Percentiles rank a stretch among this genome's conserved stretches.
Conservation (phyloP, 1,284 basidiomycete genomes). For the Macrocystidia cucumis region DNA sequence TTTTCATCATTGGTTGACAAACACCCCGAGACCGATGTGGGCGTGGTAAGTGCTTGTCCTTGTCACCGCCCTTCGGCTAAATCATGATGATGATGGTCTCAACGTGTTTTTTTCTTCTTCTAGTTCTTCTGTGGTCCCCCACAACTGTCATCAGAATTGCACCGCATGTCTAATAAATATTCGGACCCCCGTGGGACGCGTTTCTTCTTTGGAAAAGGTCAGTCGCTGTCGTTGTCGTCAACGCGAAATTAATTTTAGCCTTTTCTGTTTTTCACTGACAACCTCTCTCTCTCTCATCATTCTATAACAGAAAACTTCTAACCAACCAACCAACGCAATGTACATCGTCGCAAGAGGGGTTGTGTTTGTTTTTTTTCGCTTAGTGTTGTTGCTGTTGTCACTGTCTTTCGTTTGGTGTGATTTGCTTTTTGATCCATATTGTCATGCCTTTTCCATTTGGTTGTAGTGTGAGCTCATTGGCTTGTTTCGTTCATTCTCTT, state of each 20-base stretch:
- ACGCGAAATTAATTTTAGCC: constrained; percentile 8
- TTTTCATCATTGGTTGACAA: constrained; percentile 71
- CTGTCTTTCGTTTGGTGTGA: no score
- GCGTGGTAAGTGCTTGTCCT: constrained; percentile 47
- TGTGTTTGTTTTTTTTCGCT: no score
- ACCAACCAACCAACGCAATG: no score
- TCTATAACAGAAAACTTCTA: constrained; percentile 23
- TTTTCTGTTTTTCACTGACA: background rate
- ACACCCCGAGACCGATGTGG: constrained; percentile 80
- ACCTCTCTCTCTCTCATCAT: background rate
- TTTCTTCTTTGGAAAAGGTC: constrained; percentile 85
- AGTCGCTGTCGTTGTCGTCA: background rate
- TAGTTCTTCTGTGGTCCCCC: constrained; percentile 80
- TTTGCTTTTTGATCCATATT: no score
- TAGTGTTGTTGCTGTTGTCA: no score
- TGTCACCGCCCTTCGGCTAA: background rate
- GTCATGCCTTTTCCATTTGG: no score
- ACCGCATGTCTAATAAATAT: constrained; percentile 78
- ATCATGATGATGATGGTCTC: no score
- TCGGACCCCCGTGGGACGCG: constrained; percentile 73
- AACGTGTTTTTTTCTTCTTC: background rate
- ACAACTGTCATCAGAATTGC: constrained; percentile 62
- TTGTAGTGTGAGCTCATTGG: no score
- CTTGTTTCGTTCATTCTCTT: no score
- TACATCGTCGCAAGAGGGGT: no score